Percentiles rank a stretch among this genome's conserved stretches.
Conservation (phyloP, 768 basidiomycete genomes). For the Pleurotus giganteus region DNA sequence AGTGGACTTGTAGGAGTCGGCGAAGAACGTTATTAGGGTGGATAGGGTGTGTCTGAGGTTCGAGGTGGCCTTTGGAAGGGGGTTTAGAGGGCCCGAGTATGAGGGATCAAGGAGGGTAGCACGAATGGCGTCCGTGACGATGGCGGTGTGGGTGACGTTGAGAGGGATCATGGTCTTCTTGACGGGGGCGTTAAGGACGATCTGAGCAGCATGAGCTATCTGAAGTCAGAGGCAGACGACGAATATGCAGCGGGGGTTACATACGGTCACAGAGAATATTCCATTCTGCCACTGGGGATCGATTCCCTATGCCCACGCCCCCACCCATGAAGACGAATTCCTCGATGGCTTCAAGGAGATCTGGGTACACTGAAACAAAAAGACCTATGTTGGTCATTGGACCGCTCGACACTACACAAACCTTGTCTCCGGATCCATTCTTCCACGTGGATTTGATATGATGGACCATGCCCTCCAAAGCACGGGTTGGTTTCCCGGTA, state of each 20-base stretch:
- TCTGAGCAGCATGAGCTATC: slow-evolving; percentile 78
- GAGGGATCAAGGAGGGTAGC: slow-evolving; percentile 44
- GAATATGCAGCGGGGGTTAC: slow-evolving; percentile 21
- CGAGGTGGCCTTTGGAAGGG: slow-evolving; percentile 32
- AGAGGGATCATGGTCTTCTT: slow-evolving; percentile 78
- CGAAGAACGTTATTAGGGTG: slow-evolving; percentile 74
- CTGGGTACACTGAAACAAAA: slow-evolving; percentile 56
- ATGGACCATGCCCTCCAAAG: slow-evolving; percentile 67
- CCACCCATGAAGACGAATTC: slow-evolving; percentile 90
- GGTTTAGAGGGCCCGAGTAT: slow-evolving; percentile 13
- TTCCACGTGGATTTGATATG: slow-evolving; percentile 57
- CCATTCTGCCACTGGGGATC: slow-evolving; percentile 78
- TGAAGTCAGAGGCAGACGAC: background rate
- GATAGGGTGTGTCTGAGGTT: slow-evolving; percentile 72
- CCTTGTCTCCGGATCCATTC: slow-evolving; percentile 54
- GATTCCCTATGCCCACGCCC: slow-evolving; percentile 82
- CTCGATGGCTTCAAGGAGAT: slow-evolving; percentile 54
- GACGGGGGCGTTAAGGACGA: slow-evolving; percentile 71
- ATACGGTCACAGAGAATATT: slow-evolving; percentile 82
- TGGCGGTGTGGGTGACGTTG: slow-evolving; percentile 86
- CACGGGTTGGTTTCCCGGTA: slow-evolving; percentile 43
- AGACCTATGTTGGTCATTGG: slow-evolving; percentile 80
- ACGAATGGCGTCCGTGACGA: slow-evolving; percentile 61
- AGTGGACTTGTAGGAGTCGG: slow-evolving; percentile 64
- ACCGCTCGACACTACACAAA: slow-evolving; percentile 73